These are phyloP conservation scores for Nidularia pulvinata DNA, from an alignment of 768 basidiomycete genomes.

Conservation along the genomic window DNA sequence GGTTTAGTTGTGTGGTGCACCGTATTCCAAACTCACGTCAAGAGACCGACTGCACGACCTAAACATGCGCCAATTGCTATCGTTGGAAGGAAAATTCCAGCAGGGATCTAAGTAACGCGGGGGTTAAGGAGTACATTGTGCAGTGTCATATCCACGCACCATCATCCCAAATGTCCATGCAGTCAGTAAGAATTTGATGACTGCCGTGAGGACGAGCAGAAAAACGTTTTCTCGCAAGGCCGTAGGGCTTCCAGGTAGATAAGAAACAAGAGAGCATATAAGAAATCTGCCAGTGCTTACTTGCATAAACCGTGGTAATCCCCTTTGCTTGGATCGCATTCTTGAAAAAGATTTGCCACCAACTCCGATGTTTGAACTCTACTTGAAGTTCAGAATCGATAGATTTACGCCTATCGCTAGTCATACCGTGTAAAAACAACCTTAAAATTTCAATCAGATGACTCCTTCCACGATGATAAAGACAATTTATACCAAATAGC, in stretches of 20 bases:
- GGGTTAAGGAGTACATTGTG: neutral
- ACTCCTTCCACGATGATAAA: too few relatives aligned
- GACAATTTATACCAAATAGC: slow-evolving; percentile 52
- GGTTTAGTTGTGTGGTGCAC: too few relatives aligned
- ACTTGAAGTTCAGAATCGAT: slow-evolving; percentile 1
- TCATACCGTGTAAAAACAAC: slow-evolving; percentile 63
- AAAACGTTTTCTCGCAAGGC: slow-evolving; percentile 71
- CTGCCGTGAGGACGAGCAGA: slow-evolving; percentile 60
- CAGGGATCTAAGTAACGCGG: slow-evolving; percentile 51
- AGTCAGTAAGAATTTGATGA: slow-evolving; percentile 60
- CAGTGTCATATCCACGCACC: slow-evolving; percentile 30
- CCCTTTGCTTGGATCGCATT: slow-evolving; percentile 69
- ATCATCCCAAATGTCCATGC: slow-evolving; percentile 84
- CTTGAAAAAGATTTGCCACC: slow-evolving; percentile 81
- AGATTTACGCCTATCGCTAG: neutral
- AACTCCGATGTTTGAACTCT: slow-evolving; percentile 80
- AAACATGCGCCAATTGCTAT: slow-evolving; percentile 76
- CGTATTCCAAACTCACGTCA: slow-evolving; percentile 44
- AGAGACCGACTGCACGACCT: slow-evolving; percentile 67
- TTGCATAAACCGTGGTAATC: slow-evolving; percentile 84
- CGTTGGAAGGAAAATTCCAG: slow-evolving; percentile 77
- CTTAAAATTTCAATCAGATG: slow-evolving; percentile 22
- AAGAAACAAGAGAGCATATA: too few relatives aligned
- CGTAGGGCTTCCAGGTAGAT: slow-evolving; percentile 42
- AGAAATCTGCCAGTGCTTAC: slow-evolving; percentile 32